Base-by-base conservation (phyloP, 176 grass and related monocot species). In the Poa annua region DNA sequence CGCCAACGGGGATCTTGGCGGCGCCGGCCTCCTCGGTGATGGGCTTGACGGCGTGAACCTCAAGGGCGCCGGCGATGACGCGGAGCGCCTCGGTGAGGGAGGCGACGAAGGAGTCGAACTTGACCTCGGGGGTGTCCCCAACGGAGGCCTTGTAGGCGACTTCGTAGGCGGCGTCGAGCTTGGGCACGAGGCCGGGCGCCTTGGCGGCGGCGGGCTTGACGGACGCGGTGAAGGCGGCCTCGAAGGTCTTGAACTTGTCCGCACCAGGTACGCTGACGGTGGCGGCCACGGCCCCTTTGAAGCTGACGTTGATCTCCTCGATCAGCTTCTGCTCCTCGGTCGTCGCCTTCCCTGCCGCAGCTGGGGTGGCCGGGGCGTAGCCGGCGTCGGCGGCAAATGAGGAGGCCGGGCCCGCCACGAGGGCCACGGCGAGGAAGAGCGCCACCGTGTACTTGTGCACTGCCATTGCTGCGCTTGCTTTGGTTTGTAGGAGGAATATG, bases 1-100 rank as follows among this genome's bases (percentile, higher is more conserved):
- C 70, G 0, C 70, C 70, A 13, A 22, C 24, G 42, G 70, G 70
- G 70, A 73, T 15, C 26, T 64, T 64, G 26, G 13, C 26, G 3
- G 14, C 44, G 7, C 17, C 17, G 24, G 17, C 14, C 70, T 73
- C 70, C 42, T 73, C 70, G 42, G 7, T 4, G 14, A 22, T 44
- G 44, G 70, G 70, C 70, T 73, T 73, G 44, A 73, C 70, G 70
- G 70, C 44, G 70, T 73, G 70, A 24, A 50, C 70, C 44, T 73
- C 14, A 22, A 73, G 70, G 70, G 41, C 24, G 44, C 70, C 70
- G 22, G 70, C 44, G 44, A 73, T 50, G 24, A 73, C 44, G 70
- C 70, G 70, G 70, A 73, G 70, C 44, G 70, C 45, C 44, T 73
- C 70, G 44, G 7, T 72, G 44, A 73, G 22, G 70, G 22, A 1